Percentiles rank a stretch among this genome's conserved stretches.
Conservation (phyloP, 371 early-diverging fungal species). For the Haplosporangium sp. region DNA sequence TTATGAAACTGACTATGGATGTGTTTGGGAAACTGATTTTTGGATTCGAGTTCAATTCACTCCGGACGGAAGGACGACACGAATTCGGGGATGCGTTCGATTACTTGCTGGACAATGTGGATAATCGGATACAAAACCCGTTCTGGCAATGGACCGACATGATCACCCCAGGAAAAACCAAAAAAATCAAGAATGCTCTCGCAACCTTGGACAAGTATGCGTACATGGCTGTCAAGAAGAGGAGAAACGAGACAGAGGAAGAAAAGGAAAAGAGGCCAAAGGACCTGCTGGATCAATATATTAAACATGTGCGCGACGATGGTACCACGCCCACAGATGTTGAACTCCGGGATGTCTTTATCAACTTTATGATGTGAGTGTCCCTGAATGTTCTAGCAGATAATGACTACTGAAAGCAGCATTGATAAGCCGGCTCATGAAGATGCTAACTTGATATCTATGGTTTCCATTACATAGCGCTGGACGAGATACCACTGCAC, state of each 20-base stretch:
- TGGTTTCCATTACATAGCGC: conserved; percentile 57
- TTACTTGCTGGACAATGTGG: conserved; percentile 14
- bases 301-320: conserved; percentile 28
- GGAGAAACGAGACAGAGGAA: conserved; percentile 28
- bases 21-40: conserved; percentile 47
- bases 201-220: conserved; percentile 32
- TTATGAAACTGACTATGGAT: conserved; percentile 37
- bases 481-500: conserved; percentile 64
- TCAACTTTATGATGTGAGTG: conserved; percentile 47
- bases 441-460: neutral
- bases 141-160: conserved; percentile 31
- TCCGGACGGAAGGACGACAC: conserved; percentile 13
- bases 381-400: neutral
- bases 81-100: conserved; percentile 51
- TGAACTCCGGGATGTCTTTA: conserved; percentile 46
- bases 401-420: neutral
- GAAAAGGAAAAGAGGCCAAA: conserved; percentile 15
- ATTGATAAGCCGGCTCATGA: neutral
- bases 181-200: conserved; percentile 4
- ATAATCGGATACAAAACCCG: conserved; percentile 28
- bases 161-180: conserved; percentile 27
- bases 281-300: conserved; percentile 45
- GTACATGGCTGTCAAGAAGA: conserved; percentile 15
- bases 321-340: conserved; percentile 28
- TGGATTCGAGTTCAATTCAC: conserved; percentile 40